Evolutionary conservation across 192 early-diverging fungal genomes (phyloP), one percentile per base, ranked within the genome.

Genomic region (Helicostylum pulchrum): DNA sequence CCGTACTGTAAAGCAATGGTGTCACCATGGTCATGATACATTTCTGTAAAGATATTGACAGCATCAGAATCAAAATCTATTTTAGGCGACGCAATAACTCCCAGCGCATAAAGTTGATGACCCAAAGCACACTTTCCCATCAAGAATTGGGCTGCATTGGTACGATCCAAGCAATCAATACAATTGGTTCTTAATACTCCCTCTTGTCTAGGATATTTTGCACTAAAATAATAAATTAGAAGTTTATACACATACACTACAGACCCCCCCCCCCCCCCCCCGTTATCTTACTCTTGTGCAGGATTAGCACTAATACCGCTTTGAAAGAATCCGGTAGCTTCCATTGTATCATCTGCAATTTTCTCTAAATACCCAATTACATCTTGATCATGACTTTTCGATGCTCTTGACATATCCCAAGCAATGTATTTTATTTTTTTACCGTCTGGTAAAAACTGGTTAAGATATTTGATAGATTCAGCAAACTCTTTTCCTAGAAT

Each of bases 21-120:
- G 65, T 99, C 94, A 26, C 97, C 97, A 72, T 98, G 89, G 55
- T 94, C 93, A 59, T 98, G 94, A 72, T 97, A 99, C 93, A 99
- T 94, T 60, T 91, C 93, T 44, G 94, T 97, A 39, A 99, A 85
- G 45, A 97, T 85, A 68, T 94, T 92, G 5, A 92, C 85, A 0
- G 90, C 93, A 72, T 99, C 97, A 3, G 90, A 91, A 73, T 98
- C 94, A 70, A 98, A 95, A 0, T 90, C 89, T 0, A 99, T 81
- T 7, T 72, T 74, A 2, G 94, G 93, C 32, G 86, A 77, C 17
- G 78, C 67, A 45, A 98, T 85, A 46, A 95, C 81, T 0, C 95
- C 97, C 5, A 99, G 76, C 5, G 93, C 93, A 66, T 90, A 90
- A 10, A 98, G 72, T 81, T 93, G 97, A 70, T 97, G 87, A 0